Conservation (phyloP, 805 yeast genomes). For the Candida cerambycidarum region DNA sequence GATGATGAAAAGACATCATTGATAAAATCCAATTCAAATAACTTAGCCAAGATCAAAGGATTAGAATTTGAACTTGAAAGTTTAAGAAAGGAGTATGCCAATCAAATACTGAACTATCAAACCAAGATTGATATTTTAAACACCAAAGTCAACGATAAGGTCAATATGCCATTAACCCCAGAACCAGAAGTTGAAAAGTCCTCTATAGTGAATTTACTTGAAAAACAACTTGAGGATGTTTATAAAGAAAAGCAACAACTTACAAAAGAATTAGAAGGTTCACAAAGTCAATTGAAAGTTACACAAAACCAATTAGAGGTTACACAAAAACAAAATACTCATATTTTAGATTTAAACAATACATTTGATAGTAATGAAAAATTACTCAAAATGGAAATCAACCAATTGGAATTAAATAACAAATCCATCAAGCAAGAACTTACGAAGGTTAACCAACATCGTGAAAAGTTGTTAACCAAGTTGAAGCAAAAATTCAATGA, state of each 20-base stretch:
- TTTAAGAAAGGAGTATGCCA: slow-evolving; percentile 26
- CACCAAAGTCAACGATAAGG: not conserved
- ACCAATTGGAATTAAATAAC: slow-evolving; percentile 27
- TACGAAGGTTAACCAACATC: slow-evolving; percentile 26
- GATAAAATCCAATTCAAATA: slow-evolving; percentile 32
- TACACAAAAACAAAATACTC: slow-evolving; percentile 23
- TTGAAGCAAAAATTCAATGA: slow-evolving; percentile 16
- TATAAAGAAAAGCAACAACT: slow-evolving; percentile 27
- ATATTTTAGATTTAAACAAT: slow-evolving; percentile 24
- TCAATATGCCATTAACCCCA: not conserved
- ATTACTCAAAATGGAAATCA: slow-evolving; percentile 29
- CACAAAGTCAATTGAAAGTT: slow-evolving; percentile 19
- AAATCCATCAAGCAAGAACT: slow-evolving; percentile 31
- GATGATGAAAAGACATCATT: slow-evolving; percentile 38
- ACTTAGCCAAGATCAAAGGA: slow-evolving; percentile 39
- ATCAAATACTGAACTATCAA: slow-evolving; percentile 34
- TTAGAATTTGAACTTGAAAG: slow-evolving; percentile 34
- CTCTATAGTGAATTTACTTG: slow-evolving; percentile 24
- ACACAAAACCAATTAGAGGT: slow-evolving; percentile 19
- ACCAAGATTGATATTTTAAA: slow-evolving; percentile 25
- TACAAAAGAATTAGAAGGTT: slow-evolving; percentile 15
- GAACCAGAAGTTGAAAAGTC: slow-evolving; percentile 3
- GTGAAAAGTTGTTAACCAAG: slow-evolving; percentile 29
- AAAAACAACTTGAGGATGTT: slow-evolving; percentile 34
- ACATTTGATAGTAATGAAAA: slow-evolving; percentile 31